These are phyloP conservation scores for Xanthoceras sorbifolium DNA, from an alignment of 345 rosid species.

Conservation along the genomic window DNA sequence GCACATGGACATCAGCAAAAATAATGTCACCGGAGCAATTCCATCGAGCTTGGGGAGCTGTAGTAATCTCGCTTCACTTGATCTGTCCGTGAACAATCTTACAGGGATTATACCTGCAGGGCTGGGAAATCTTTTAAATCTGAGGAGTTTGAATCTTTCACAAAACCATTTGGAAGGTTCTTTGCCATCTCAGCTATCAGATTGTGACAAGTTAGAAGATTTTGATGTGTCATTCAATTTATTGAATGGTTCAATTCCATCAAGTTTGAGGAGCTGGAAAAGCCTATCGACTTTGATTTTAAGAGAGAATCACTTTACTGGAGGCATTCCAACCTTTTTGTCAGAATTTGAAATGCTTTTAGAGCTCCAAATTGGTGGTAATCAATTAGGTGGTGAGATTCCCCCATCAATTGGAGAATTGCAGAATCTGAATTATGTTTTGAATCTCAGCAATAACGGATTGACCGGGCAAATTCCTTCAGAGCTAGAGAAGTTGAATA, in stretches of 20 bases:
- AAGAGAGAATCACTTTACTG: constrained; percentile 56
- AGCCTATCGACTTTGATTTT: constrained; percentile 53
- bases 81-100: constrained; percentile 65
- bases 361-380: constrained; percentile 63
- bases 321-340: constrained; percentile 63
- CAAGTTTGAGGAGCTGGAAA: constrained; percentile 50
- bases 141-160: constrained; percentile 53
- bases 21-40: constrained; percentile 59
- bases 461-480: constrained; percentile 62
- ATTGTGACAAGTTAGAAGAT: constrained; percentile 37
- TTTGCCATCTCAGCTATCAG: constrained; percentile 62
- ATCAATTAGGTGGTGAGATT: constrained; percentile 65
- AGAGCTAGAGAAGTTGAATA: constrained; percentile 39
- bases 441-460: constrained; percentile 66
- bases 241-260: constrained; percentile 59
- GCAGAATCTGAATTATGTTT: constrained; percentile 42
- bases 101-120: constrained; percentile 56
- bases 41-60: constrained; percentile 58
- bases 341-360: constrained; percentile 49
- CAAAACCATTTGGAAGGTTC: constrained; percentile 59
- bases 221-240: constrained; percentile 71
- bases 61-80: constrained; percentile 44
- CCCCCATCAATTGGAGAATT: constrained; percentile 58
- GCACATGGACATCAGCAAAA: constrained; percentile 55
- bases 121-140: constrained; percentile 53